A percentile compares a stretch with the other conserved stretches of the same genome.
These are phyloP conservation scores for Aspergillus haitiensis DNA, from an alignment of 495 filamentous ascomycete species.

Conservation along the genomic window DNA sequence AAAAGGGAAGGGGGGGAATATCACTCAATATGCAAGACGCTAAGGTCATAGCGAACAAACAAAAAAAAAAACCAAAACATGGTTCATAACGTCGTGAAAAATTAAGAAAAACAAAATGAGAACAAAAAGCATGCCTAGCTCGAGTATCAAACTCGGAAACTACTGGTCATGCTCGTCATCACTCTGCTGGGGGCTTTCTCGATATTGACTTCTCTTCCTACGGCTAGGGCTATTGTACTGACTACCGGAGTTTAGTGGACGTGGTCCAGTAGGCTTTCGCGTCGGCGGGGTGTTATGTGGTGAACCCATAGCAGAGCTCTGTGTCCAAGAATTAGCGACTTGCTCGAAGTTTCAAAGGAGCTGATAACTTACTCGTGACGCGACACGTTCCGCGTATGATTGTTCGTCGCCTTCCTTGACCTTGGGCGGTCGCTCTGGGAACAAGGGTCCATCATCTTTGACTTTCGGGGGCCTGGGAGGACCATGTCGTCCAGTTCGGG, in stretches of 20 bases:
- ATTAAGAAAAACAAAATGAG: slow-evolving; percentile 10
- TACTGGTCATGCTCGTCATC: slow-evolving; percentile 46
- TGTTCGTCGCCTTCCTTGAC: slow-evolving; percentile 39
- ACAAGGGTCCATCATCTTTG: slow-evolving; percentile 52
- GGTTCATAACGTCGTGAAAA: slow-evolving; percentile 20
- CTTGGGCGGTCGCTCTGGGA: slow-evolving; percentile 51
- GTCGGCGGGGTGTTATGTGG: slow-evolving; percentile 42
- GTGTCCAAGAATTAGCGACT: slow-evolving; percentile 12
- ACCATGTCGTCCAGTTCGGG: slow-evolving; percentile 28
- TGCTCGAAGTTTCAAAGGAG: neutral
- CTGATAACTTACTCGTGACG: slow-evolving; percentile 38
- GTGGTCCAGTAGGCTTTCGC: slow-evolving; percentile 57
- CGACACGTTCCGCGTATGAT: slow-evolving; percentile 45
- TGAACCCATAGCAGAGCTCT: slow-evolving; percentile 46
- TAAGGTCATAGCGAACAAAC: slow-evolving; percentile 16
- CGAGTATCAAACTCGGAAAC: slow-evolving; percentile 20
- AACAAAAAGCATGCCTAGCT: neutral
- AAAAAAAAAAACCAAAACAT: slow-evolving; percentile 12
- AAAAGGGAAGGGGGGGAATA: slow-evolving; percentile 5
- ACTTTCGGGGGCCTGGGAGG: slow-evolving; percentile 56
- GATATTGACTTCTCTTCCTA: slow-evolving; percentile 46
- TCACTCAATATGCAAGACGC: slow-evolving; percentile 21
- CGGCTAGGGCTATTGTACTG: slow-evolving; percentile 49
- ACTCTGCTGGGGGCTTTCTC: slow-evolving; percentile 50
- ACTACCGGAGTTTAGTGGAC: slow-evolving; percentile 50